Percentiles rank a stretch among this genome's conserved stretches.
Conservation (phyloP, 768 basidiomycete species). For the Antrodiella citrinella region DNA sequence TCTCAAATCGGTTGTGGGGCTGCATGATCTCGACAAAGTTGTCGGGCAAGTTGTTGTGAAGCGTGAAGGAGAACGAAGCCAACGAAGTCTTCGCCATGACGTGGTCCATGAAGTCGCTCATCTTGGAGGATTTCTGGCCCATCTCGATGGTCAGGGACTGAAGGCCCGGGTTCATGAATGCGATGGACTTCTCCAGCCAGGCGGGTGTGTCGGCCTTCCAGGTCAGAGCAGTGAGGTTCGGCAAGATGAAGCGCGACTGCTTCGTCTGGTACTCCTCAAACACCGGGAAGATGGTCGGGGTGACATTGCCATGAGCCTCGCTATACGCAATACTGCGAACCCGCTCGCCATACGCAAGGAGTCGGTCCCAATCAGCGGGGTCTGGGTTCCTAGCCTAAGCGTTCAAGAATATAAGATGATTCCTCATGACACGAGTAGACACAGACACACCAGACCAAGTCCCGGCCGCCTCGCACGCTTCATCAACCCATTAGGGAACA, state of each 20-base stretch:
- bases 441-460: conserved; percentile 58
- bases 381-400: conserved; percentile 51
- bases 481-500: conserved; percentile 62
- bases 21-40: conserved; percentile 59
- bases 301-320: conserved; percentile 56
- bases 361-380: conserved; percentile 59
- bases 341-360: conserved; percentile 60
- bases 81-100: conserved; percentile 57
- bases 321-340: conserved; percentile 64
- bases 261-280: conserved; percentile 57
- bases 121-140: conserved; percentile 45
- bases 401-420: conserved; percentile 1
- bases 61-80: conserved; percentile 60
- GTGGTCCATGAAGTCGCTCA: conserved; percentile 55
- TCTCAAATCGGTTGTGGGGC: conserved; percentile 52
- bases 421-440: conserved; percentile 5
- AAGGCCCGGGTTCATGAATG: conserved; percentile 62
- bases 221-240: conserved; percentile 56
- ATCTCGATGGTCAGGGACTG: conserved; percentile 56
- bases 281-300: conserved; percentile 57
- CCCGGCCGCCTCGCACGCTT: conserved; percentile 68
- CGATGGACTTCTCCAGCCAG: conserved; percentile 53
- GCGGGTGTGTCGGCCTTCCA: conserved; percentile 67
- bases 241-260: conserved; percentile 59
- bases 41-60: conserved; percentile 63